Base-by-base conservation (phyloP, 1,284 basidiomycete species). In the Polyporus tsugae region DNA sequence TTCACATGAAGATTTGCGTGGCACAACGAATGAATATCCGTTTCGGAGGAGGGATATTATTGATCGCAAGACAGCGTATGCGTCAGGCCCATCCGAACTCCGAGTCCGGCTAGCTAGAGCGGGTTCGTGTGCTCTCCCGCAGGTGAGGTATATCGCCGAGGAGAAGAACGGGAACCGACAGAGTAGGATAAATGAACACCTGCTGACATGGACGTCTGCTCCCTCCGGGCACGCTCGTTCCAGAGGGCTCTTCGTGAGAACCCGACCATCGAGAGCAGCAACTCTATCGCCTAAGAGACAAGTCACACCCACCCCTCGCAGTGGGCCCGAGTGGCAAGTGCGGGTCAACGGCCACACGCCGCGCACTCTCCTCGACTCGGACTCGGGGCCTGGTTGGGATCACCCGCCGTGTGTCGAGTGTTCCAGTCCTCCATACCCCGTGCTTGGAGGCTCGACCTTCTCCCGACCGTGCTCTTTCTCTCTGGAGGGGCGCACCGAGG, bases 101-200 rank as follows among this genome's bases (percentile, higher is more conserved):
- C 35, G 35, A 58, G 55, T 36, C 55, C 55, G 55, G 55, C 19
- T 6, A 58, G 35, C 35, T 58, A 35, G 33, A 36, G 33, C 55
- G 35, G 55, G 55, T 58, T 17, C 36, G 55, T 38, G 19, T 38
- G 33, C 29, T 9, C 35, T 38, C 19, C 17, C 35, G 55, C 33
- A 58, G 15, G 33, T 38, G 55, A 38, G 46, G 46, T 25, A 58
- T 42, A 64, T 58, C 63, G 39, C 63, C 63, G 63, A 58, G 63
- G 63, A 64, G 55, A 63, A 57, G 62, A 57, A 57, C 35, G 46
- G 42, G 46, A 52, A 9, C 22, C 59, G 59, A 60, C 59, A 41
- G 59, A 60, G 36, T 29, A n/a, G 33, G 61, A 52, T 52, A 62
- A 52, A 62, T 62, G 62, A 38, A 41, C 62, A 17, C 59, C 22